phyloP scores from a whole-genome alignment of 345 rosid genomes.

The Aegle marmelos region DNA sequence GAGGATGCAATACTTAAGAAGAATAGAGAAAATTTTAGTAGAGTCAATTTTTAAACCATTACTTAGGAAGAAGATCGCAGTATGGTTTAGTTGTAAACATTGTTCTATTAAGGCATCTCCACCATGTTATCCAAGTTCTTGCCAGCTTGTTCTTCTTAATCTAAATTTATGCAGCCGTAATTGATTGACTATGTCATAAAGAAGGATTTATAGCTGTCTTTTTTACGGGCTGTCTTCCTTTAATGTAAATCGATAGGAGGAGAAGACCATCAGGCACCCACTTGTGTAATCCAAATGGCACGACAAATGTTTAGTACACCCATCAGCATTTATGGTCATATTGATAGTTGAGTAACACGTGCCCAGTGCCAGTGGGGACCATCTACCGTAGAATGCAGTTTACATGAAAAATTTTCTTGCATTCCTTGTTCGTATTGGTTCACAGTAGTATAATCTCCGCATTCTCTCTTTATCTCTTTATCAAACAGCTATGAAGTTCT shows the following conservation, averaged over 20 bases:
- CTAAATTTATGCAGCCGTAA: not conserved
- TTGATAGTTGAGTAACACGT: not conserved
- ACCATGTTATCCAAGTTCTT: not conserved
- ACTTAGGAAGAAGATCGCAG: not conserved
- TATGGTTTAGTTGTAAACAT: not conserved
- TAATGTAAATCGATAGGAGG: not conserved
- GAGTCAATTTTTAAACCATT: not conserved
- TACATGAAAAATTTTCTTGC: no score
- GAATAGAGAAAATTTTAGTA: not conserved
- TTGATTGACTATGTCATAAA: not conserved
- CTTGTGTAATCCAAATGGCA: not conserved
- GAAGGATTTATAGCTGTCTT: not conserved
- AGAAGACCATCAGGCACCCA: not conserved
- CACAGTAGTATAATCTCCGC: not conserved
- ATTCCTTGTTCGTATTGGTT: not conserved
- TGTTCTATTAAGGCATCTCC: not conserved
- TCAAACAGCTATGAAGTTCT: conserved; percentile 74
- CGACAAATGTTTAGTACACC: not conserved
- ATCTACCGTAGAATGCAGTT: not conserved
- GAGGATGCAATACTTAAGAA: not conserved
- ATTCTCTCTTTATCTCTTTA: not conserved
- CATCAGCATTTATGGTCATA: not conserved
- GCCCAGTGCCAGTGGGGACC: not conserved
- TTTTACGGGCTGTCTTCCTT: not conserved
- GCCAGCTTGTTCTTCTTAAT: not conserved